Conservation (phyloP, 2,329 filamentous ascomycete genomes). For the Emergomyces pasteurianus region DNA sequence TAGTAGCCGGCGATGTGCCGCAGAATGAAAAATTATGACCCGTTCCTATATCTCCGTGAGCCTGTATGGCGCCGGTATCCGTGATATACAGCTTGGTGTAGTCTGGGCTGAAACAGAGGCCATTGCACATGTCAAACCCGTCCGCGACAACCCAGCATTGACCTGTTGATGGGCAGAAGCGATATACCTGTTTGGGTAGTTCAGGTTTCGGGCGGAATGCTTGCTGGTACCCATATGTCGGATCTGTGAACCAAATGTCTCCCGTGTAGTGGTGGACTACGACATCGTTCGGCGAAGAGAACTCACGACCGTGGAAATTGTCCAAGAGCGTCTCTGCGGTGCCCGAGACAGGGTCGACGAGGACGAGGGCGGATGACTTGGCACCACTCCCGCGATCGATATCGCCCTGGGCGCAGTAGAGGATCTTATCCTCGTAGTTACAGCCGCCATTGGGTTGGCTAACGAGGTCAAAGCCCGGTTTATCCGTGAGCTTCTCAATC, state of each 20-base stretch:
- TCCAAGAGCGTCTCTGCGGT: constrained; percentile 18
- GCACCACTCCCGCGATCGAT: neutral
- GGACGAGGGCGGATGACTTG: constrained; percentile 12
- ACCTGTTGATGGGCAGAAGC: constrained; percentile 25
- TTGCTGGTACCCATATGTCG: constrained; percentile 26
- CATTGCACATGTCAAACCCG: constrained; percentile 31
- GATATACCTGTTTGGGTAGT: constrained; percentile 28
- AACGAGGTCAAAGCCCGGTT: constrained; percentile 7
- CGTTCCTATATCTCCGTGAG: constrained; percentile 11
- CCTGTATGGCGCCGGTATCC: constrained; percentile 25
- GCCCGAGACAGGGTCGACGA: constrained; percentile 16
- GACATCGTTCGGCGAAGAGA: constrained; percentile 30
- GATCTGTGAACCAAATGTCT: constrained; percentile 30
- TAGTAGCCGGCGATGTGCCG: constrained; percentile 13
- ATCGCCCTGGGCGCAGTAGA: constrained; percentile 35
- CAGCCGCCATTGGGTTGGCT: constrained; percentile 11
- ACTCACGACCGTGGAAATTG: constrained; percentile 25
- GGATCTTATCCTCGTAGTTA: constrained; percentile 19
- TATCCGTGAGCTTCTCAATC: constrained; percentile 10
- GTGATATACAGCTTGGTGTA: constrained; percentile 29
- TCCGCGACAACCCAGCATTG: constrained; percentile 27
- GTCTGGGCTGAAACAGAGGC: constrained; percentile 32
- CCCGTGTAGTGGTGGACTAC: constrained; percentile 22
- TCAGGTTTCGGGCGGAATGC: constrained; percentile 22
- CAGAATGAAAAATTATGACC: constrained; percentile 9